Base-by-base conservation (phyloP, 2,329 filamentous ascomycete species). In the Xylariaceae sp. region DNA sequence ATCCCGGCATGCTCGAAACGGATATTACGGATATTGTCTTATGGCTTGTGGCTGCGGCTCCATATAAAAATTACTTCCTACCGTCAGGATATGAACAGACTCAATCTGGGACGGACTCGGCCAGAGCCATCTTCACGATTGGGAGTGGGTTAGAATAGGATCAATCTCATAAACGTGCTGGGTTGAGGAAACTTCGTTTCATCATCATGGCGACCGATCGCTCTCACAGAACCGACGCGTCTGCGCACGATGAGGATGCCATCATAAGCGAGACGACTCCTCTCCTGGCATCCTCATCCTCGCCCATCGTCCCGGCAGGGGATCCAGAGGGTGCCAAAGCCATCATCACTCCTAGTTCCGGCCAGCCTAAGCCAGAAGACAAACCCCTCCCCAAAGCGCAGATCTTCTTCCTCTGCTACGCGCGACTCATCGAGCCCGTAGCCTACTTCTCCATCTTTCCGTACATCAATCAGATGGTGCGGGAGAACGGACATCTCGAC, bases 381-480 rank as follows among this genome's bases (percentile, higher is more conserved):
- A 81, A 76, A 54, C 80, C 82, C 1, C 70, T 90, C 12, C 83
- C 86, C n/a, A 78, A 76, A 60, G 50, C 70, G n/a, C 91, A 94
- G 71, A 86, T 95, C 49, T 72, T 88, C 28, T 73, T 90, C 9
- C 83, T 95, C 11, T 94, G 90, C 77, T 90, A 87, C 69, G 86
- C 87, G 1, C 85, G 90, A 5, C 69, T 90, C 23, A 78, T 91
- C 40, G 91, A 94, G 68, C 90, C 91, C 1, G 82, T 93, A 36
- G 88, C 89, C n/a, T 94, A 91, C 76, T 94, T 93, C 77, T 86
- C 82, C 70, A 91, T 94, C 71, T 90, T 94, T 66, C 89, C 90
- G 1, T 94, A 90, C 74, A 83, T 95, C 73, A 91, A 87, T 67
- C 79, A 88, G 68, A 94, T 94, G 90, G 86, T 91, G 33, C 78